A percentile compares a stretch with the other conserved stretches of the same genome.
Conservation (phyloP, 306 rosid species). For the Corylus americana region DNA sequence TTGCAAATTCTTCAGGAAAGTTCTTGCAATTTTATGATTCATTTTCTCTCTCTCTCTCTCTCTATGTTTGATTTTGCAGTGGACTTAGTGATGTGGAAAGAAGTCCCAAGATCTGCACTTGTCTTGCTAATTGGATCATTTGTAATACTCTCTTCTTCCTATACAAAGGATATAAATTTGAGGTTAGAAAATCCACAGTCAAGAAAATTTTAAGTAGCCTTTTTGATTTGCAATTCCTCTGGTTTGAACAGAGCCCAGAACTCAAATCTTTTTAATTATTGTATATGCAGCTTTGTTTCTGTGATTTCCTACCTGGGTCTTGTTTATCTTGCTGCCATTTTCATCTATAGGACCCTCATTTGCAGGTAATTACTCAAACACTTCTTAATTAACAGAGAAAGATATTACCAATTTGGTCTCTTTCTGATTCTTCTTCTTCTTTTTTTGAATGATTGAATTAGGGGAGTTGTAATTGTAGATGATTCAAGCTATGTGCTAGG, state of each 20-base stretch:
- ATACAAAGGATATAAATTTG: conserved; percentile 65
- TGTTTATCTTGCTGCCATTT: conserved; percentile 70
- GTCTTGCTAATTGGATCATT: conserved; percentile 77
- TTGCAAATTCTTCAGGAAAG: neutral
- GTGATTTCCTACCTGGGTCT: conserved; percentile 76
- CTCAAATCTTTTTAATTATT: conserved; percentile 23
- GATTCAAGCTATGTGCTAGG: conserved; percentile 57
- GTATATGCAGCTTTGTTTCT: conserved; percentile 66
- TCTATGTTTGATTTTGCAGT: conserved; percentile 37
- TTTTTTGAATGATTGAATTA: conserved; percentile 28
- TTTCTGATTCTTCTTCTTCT: conserved; percentile 10
- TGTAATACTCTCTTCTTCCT: conserved; percentile 62
- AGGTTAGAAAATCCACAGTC: conserved; percentile 48
- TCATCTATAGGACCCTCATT: conserved; percentile 72
- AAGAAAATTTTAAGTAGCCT: neutral
- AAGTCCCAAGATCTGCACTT: conserved; percentile 76
- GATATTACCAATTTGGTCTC: neutral
- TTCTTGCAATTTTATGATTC: conserved; percentile 8
- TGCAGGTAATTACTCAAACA: conserved; percentile 50
- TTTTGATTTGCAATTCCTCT: neutral
- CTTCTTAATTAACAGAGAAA: neutral
- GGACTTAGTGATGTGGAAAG: conserved; percentile 92
- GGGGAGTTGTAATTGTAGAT: conserved; percentile 52
- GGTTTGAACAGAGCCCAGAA: conserved; percentile 17
- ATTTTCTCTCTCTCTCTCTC: neutral